Base-by-base conservation (phyloP, 352 stramenopile genomes). In the Globisporangium mamillatum region DNA sequence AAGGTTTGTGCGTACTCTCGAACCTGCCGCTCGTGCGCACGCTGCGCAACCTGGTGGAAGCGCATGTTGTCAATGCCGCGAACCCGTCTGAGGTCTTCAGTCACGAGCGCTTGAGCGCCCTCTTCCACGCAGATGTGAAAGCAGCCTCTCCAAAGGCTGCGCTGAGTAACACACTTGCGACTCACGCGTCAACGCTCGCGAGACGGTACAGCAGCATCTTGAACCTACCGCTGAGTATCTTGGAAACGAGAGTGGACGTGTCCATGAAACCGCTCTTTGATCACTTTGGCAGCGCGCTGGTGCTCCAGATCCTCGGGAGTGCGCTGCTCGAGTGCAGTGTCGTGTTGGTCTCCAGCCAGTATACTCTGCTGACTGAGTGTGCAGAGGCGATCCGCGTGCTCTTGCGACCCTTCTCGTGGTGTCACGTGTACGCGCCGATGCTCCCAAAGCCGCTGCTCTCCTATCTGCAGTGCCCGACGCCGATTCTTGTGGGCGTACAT, bases 391-490 rank as follows among this genome's bases (percentile, higher is more conserved):
- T 97, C 52, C 88, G 92, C 32, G 88, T 86, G 50, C 78, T 97
- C 41, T 73, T 97, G 29, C 88, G 91, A 27, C 91, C 91, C 16
- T 93, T 97, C 63, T 84, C 89, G 55, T 97, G 91, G 91, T 94
- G 87, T 65, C 91, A 97, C 64, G 89, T 96, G 59, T 97, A 97
- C 70, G 82, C 91, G 18, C 89, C 90, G 2, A 84, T 96, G 62
- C 73, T 97, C 5, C 90, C 91, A 4, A 88, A 93, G 71, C 71
- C 84, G 44, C 72, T 97, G 52, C 77, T 96, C 4, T 94, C 90
- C 29, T 95, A 96, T 54, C 78, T 97, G 34, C 88, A 97, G 67
- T 96, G 89, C 25, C 91, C 91, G n/a, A 96, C 90, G 48, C 90
- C 90, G 10, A 96, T 97, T 71, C 76, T 97, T 36, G 87, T 96